These are phyloP conservation scores for Xylariaceae sp. DNA, from an alignment of 2,329 filamentous ascomycete species.

Conservation along the genomic window DNA sequence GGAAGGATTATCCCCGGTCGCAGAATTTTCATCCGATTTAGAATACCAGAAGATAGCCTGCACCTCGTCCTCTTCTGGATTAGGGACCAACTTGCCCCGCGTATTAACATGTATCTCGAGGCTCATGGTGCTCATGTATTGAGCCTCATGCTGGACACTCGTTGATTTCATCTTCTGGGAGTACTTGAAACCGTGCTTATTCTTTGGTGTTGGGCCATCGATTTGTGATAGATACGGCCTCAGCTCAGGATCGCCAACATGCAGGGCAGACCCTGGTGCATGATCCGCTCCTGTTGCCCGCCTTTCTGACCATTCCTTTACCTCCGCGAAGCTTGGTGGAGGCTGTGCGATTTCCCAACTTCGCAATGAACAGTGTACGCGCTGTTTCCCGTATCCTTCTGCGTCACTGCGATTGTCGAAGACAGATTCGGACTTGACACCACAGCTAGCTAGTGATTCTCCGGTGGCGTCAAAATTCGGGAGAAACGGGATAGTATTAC, in stretches of 20 bases:
- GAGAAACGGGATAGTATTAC: constrained; percentile 71
- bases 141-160: constrained; percentile 73
- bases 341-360: constrained; percentile 70
- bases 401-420: constrained; percentile 49
- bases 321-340: constrained; percentile 66
- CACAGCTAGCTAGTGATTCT: constrained; percentile 49
- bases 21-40: constrained; percentile 64
- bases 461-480: constrained; percentile 68
- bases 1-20: constrained; percentile 41
- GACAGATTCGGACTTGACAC: constrained; percentile 42
- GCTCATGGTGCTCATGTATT: constrained; percentile 97
- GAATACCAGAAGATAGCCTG: constrained; percentile 87
- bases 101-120: constrained; percentile 90
- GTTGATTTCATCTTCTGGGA: constrained; percentile 69
- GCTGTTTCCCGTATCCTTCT: constrained; percentile 45
- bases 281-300: constrained; percentile 24
- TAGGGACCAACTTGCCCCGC: constrained; percentile 71
- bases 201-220: constrained; percentile 77
- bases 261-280: constrained; percentile 19
- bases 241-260: constrained; percentile 19
- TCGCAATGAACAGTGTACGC: constrained; percentile 54
- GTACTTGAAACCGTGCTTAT: constrained; percentile 78
- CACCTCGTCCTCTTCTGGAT: constrained; percentile 86
- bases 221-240: constrained; percentile 68
- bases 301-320: constrained; percentile 60